A percentile compares a stretch with the other conserved stretches of the same genome.
These are phyloP conservation scores for Taphrina flavorubra DNA, from an alignment of 1,139 yeast genomes.

Conservation along the genomic window DNA sequence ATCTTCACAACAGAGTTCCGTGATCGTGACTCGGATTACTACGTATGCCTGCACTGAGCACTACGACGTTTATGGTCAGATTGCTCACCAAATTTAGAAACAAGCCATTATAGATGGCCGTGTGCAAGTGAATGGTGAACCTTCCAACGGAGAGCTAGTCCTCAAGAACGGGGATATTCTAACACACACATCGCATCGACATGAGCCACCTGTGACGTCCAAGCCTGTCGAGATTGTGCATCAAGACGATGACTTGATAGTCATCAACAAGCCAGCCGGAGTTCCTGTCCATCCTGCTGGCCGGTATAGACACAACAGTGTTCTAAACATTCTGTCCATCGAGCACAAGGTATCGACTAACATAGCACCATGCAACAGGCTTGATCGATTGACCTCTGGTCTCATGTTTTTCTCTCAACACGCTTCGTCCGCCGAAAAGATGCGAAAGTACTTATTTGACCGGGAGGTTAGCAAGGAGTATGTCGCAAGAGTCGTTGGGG, in stretches of 20 bases:
- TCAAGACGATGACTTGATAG: conserved; percentile 79
- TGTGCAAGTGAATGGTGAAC: conserved; percentile 70
- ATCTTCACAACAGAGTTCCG: conserved; percentile 84
- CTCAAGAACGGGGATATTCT: conserved; percentile 85
- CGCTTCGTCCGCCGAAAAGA: conserved; percentile 75
- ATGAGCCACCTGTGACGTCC: conserved; percentile 87
- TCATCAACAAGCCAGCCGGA: conserved; percentile 92
- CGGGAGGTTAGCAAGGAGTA: conserved; percentile 81
- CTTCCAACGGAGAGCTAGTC: conserved; percentile 68
- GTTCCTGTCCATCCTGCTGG: conserved; percentile 98
- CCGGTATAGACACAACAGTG: conserved; percentile 81
- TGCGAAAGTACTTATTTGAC: conserved; percentile 75
- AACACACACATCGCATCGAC: conserved; percentile 81
- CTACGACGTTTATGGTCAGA: neutral
- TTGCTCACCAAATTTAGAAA: conserved; percentile 46
- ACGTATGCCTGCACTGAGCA: conserved; percentile 50
- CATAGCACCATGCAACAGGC: conserved; percentile 70
- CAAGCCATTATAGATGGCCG: conserved; percentile 72
- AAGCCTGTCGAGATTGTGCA: conserved; percentile 71
- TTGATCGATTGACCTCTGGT: conserved; percentile 92
- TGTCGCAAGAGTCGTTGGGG: conserved; percentile 84
- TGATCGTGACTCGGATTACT: conserved; percentile 73
- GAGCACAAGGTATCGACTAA: conserved; percentile 52
- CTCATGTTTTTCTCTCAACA: conserved; percentile 89
- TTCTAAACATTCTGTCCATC: conserved; percentile 78